These are phyloP conservation scores for Magnaporthiopsis poae DNA, from an alignment of 2,329 filamentous ascomycete genomes.

Conservation along the genomic window DNA sequence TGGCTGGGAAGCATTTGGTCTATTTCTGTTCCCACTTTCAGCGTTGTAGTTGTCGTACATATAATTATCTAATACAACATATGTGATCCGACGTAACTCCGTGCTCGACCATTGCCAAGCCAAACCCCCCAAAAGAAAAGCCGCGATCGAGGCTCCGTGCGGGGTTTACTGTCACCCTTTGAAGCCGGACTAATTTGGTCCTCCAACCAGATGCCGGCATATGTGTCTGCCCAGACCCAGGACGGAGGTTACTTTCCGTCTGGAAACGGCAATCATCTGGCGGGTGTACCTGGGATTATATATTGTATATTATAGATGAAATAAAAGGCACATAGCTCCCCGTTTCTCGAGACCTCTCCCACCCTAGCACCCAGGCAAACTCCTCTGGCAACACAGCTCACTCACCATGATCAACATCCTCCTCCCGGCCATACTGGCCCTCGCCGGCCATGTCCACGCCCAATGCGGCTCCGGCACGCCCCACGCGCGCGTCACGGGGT, in stretches of 20 bases:
- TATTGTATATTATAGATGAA: background rate
- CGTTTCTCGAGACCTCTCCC: no score
- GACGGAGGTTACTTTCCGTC: background rate
- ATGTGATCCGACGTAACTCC: background rate
- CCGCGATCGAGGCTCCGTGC: background rate
- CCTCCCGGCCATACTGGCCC: conserved; percentile 31
- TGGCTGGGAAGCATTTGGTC: no score
- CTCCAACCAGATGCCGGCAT: background rate
- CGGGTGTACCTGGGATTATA: background rate
- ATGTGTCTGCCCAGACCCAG: background rate
- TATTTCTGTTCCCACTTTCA: background rate
- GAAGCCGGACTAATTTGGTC: background rate
- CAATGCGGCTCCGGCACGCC: conserved; percentile 40
- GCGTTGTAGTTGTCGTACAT: background rate
- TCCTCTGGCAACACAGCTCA: no score
- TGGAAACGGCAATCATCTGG: no score
- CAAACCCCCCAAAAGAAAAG: background rate
- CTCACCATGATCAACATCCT: conserved; percentile 9
- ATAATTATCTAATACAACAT: background rate
- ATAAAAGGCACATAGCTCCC: background rate
- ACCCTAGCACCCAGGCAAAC: no score
- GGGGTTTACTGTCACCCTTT: background rate
- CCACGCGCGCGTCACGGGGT: conserved; percentile 37
- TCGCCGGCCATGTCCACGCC: conserved; percentile 27
- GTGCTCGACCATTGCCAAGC: background rate